Base-by-base conservation (phyloP, 768 basidiomycete genomes). In the Amyloporia xantha region DNA sequence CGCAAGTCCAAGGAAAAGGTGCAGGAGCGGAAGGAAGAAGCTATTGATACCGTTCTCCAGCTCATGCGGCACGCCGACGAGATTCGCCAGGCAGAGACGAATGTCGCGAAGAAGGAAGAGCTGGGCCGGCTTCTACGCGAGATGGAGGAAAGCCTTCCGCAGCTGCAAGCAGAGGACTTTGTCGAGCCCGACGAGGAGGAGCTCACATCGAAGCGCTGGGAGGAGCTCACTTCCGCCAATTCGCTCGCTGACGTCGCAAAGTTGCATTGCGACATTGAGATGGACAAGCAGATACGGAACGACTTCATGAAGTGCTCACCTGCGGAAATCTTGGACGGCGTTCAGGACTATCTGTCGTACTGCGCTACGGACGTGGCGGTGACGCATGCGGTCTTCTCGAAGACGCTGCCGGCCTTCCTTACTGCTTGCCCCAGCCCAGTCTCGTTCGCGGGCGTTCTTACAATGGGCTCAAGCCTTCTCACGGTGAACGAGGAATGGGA, bases 401-500 rank as follows among this genome's bases (percentile, higher is more conserved):
- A 78, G 47, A 84, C 86, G 24, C 76, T 96, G 5, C 93, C 94
- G 0, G 73, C 80, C 0, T 99, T 95, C 62, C 73, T 92, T 37
- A 62, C 72, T 24, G 81, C 80, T 4, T 99, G 94, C 65, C 92
- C 94, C 0, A 88, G 86, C 62, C 96, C 94, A 0, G 93, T 90
- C 2, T 87, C 90, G 1, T 97, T 97, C 62, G 85, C 92, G 0
- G 94, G 95, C 4, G 76, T 93, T 23, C 68, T 94, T 37, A 81
- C 81, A 3, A 98, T 99, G 96, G 89, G 91, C 1, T 90, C 85
- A 15, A 84, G 88, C 44, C 90, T 97, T 59, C 71, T 99, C 36
- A 84, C 91, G 1, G 92, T 98, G 41, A 88, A 98, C 62, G 74
- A 91, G 57, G 74, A 78, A 45, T 98, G 95, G 96, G 82, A 93